Evolutionary conservation across 495 filamentous ascomycete species (phyloP), one percentile per base, ranked within the genome.

Genomic region (Aspergillus nidulans): DNA sequence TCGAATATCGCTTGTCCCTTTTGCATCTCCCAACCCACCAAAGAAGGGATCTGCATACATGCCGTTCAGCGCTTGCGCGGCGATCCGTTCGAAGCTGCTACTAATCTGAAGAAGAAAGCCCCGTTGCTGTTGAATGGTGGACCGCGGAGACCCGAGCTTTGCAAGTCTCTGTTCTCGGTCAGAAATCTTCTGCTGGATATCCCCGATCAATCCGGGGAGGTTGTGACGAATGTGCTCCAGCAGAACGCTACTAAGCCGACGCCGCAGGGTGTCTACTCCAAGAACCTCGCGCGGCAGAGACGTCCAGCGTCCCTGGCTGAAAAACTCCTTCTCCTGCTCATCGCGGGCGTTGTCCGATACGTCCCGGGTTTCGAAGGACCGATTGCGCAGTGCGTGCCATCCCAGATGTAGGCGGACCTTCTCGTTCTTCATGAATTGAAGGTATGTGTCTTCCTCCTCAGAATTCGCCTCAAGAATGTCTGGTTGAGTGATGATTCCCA

Each of bases 341-440:
- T 75, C 70, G 41, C 68, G 53, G 3, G 49, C 62, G n/a, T 68
- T 51, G 19, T 67, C 56, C 1, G 64, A 58, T 3, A 61, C 20
- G 0, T 61, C 42, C 1, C 56, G 25, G 39, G 80, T 75, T 9
- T 76, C 64, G 50, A 78, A 81, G 6, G 63, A 63, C 2, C 80
- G 73, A 57, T 89, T 89, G 7, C 79, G 79, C 20, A 92, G 63
- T 3, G 85, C 79, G 65, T 89, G 84, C 85, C 85, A 90, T 4
- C 85, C 87, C 3, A 89, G 77, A 20, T 77, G 69, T 44, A 91
- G 81, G 18, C 60, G 65, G 15, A 85, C 69, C 47, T 90, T 79
- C 25, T 80, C 70, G 55, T 91, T 91, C 24, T 69, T 63, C 0
- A 83, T 76, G 0, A 88, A 68, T 0, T 76, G 61, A 1, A 89